These are phyloP conservation scores for Escovopsis sp. DNA, from an alignment of 2,329 filamentous ascomycete genomes.

Conservation along the genomic window DNA sequence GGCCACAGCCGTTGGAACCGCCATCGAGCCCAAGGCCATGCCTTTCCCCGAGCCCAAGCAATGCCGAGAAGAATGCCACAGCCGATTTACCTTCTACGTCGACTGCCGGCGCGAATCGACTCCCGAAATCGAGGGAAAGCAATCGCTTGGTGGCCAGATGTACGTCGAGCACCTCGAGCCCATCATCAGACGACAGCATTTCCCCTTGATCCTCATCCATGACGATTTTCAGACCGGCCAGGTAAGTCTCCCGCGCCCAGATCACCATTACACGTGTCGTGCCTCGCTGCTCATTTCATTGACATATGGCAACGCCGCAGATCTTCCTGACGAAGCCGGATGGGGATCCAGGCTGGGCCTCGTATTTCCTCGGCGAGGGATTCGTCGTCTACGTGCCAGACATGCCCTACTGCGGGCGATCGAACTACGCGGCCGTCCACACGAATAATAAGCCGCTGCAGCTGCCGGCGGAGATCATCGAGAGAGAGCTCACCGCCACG, in stretches of 20 bases:
- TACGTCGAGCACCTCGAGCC: conserved; percentile 21
- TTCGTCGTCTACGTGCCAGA: conserved; percentile 30
- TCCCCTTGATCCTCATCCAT: conserved; percentile 21
- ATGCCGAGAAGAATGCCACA: conserved; percentile 6
- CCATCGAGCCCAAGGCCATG: no score
- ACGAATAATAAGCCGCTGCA: conserved; percentile 6
- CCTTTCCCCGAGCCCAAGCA: background rate
- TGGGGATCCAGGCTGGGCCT: conserved; percentile 29
- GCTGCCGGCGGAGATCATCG: conserved; percentile 11
- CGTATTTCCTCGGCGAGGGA: conserved; percentile 26
- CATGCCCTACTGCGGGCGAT: conserved; percentile 25
- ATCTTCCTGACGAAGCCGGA: conserved; percentile 33
- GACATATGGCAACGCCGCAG: conserved; percentile 11
- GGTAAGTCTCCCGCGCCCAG: conserved; percentile 8
- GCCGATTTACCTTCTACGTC: conserved; percentile 13
- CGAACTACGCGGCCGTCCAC: conserved; percentile 12
- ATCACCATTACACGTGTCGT: no score
- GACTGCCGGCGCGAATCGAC: conserved; percentile 5
- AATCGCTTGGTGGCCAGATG: conserved; percentile 16
- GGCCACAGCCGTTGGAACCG: no score
- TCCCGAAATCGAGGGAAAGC: conserved; percentile 9
- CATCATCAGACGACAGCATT: conserved; percentile 3
- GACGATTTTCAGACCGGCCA: conserved; percentile 22
- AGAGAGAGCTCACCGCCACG: conserved; percentile 20
- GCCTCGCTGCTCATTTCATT: no score